Conservation (phyloP, 2,329 filamentous ascomycete species). For the Huntiella savannae region DNA sequence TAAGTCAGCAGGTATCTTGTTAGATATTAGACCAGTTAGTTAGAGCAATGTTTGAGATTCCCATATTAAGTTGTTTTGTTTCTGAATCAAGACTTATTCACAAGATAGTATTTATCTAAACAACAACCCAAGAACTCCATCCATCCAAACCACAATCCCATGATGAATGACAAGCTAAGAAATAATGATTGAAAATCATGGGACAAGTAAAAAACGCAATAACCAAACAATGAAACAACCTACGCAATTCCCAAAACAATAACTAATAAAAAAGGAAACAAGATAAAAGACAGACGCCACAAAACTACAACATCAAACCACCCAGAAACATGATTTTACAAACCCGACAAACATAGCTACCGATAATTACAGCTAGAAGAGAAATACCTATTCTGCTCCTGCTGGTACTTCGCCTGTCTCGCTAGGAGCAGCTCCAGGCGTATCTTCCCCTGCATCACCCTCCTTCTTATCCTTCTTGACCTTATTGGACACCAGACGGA, state of each 20-base stretch:
- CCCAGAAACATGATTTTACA: not conserved
- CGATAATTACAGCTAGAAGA: not conserved
- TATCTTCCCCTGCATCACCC: not conserved
- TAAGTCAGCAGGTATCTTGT: too few relatives aligned
- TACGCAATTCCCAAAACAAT: not conserved
- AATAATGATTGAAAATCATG: constrained; percentile 1
- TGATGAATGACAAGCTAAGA: not conserved
- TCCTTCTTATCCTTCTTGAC: constrained; percentile 18
- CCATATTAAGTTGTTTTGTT: too few relatives aligned
- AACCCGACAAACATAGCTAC: not conserved
- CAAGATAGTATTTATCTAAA: not conserved
- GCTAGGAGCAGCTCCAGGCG: not conserved
- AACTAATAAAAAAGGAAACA: not conserved
- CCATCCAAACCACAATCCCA: not conserved
- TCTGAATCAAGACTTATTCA: not conserved
- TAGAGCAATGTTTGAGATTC: too few relatives aligned
- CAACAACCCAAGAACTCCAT: not conserved
- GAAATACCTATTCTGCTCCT: not conserved
- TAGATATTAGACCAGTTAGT: too few relatives aligned
- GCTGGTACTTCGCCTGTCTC: not conserved
- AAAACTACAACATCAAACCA: not conserved
- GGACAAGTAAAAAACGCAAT: not conserved
- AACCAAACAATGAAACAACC: constrained; percentile 1
- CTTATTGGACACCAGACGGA: constrained; percentile 26
- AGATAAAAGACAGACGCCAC: not conserved